Evolutionary conservation across 106 monocot genomes (phyloP).

Genomic region (Platanthera zijinensis): DNA sequence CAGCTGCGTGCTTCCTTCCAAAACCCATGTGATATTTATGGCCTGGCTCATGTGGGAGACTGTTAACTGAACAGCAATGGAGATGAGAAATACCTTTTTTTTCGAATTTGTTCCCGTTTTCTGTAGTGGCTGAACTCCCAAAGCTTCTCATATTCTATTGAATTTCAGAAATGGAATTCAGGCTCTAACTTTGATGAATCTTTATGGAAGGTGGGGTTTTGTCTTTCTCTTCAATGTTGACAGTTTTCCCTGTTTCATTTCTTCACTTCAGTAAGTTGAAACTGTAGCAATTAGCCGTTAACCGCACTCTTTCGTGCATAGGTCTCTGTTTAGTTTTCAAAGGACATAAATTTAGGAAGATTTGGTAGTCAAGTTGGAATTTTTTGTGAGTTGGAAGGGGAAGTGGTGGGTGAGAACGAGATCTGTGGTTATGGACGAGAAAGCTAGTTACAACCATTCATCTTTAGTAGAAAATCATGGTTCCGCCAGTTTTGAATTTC

Average conservation of each 20-base stretch:
- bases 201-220: background rate
- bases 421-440: conserved; percentile 40
- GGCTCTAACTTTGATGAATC: background rate
- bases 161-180: background rate
- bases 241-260: background rate
- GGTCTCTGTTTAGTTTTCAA: background rate
- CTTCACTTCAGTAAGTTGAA: background rate
- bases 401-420: conserved; percentile 13
- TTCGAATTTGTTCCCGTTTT: background rate
- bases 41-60: background rate
- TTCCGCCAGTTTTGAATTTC: conserved; percentile 35
- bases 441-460: conserved; percentile 19
- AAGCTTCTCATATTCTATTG: background rate
- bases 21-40: conserved; percentile 1
- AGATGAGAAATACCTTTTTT: background rate
- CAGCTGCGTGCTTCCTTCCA: conserved; percentile 4
- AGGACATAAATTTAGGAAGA: background rate
- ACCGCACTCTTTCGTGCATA: background rate
- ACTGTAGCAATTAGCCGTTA: background rate
- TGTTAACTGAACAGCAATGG: background rate
- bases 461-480: conserved; percentile 9
- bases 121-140: background rate
- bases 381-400: background rate
- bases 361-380: background rate
- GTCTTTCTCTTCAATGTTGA: background rate